phyloP scores from a whole-genome alignment of 2,329 filamentous ascomycete species.

The Nannizziopsis barbatae region DNA sequence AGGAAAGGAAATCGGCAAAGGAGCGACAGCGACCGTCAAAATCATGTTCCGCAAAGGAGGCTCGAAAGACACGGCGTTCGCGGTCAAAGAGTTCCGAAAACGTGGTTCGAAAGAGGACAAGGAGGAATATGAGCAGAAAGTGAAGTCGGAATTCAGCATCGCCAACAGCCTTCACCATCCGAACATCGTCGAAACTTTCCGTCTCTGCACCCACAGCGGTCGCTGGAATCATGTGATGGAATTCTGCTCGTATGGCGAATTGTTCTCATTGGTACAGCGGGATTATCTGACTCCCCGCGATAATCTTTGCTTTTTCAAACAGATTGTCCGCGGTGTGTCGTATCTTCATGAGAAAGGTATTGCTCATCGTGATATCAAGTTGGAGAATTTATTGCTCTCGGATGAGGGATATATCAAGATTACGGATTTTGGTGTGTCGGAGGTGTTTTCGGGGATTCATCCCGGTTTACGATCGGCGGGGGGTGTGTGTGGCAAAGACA shows the following conservation, averaged over 20 bases:
- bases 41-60: constrained; percentile 64
- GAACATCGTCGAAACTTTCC: constrained; percentile 72
- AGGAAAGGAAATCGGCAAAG: constrained; percentile 67
- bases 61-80: constrained; percentile 53
- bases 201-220: constrained; percentile 60
- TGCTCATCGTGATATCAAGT: constrained; percentile 81
- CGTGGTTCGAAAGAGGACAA: constrained; percentile 58
- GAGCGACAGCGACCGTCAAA: constrained; percentile 70
- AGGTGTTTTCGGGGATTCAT: constrained; percentile 73
- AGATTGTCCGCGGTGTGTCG: constrained; percentile 67
- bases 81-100: constrained; percentile 77
- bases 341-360: constrained; percentile 77
- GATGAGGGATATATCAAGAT: constrained; percentile 77
- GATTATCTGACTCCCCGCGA: constrained; percentile 58
- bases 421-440: constrained; percentile 81
- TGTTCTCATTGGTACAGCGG: constrained; percentile 63
- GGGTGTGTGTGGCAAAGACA: constrained; percentile 61
- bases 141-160: constrained; percentile 83
- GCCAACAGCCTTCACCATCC: constrained; percentile 75
- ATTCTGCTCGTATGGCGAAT: constrained; percentile 70
- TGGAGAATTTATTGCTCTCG: constrained; percentile 73
- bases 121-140: constrained; percentile 72
- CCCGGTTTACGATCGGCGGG: constrained; percentile 63
- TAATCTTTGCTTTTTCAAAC: constrained; percentile 77
- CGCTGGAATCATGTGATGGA: constrained; percentile 92